These are phyloP conservation scores for Hyphopichia khmerensis DNA, from an alignment of 1,139 yeast species.

Conservation along the genomic window DNA sequence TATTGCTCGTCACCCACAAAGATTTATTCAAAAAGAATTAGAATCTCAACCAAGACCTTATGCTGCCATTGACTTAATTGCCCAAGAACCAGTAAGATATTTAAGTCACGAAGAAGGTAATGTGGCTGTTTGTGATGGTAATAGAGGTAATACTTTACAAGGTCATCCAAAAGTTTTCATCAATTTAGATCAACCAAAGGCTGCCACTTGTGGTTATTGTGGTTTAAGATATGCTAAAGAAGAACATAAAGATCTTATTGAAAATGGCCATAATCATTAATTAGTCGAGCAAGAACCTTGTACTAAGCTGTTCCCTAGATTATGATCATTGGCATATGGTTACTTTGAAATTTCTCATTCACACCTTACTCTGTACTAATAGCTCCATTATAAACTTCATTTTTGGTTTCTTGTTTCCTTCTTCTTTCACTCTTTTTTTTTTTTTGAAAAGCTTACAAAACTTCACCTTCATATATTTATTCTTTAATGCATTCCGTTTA, in stretches of 20 bases:
- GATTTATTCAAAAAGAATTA: constrained; percentile 73
- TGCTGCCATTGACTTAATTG: constrained; percentile 83
- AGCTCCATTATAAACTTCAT: background rate
- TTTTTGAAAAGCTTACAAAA: too few species aligned
- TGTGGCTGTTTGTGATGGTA: constrained; percentile 84
- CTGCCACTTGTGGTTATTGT: constrained; percentile 79
- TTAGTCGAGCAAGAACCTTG: too few species aligned
- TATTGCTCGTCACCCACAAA: constrained; percentile 51
- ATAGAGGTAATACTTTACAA: constrained; percentile 63
- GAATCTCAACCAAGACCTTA: constrained; percentile 72
- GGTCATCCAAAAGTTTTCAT: constrained; percentile 88
- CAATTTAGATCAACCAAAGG: constrained; percentile 73
- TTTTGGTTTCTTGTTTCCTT: too few species aligned
- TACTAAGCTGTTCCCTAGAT: too few species aligned
- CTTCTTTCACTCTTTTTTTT: too few species aligned
- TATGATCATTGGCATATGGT: too few species aligned
- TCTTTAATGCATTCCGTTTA: background rate
- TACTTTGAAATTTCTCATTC: too few species aligned
- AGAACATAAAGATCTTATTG: constrained; percentile 40
- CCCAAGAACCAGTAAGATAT: constrained; percentile 69
- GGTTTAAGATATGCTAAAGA: constrained; percentile 65
- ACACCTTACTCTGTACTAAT: background rate
- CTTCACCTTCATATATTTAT: background rate
- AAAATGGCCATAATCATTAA: constrained; percentile 11
- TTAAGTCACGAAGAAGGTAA: constrained; percentile 50